These are phyloP conservation scores for Candida golubevii DNA, from an alignment of 805 yeast species.

Conservation along the genomic window DNA sequence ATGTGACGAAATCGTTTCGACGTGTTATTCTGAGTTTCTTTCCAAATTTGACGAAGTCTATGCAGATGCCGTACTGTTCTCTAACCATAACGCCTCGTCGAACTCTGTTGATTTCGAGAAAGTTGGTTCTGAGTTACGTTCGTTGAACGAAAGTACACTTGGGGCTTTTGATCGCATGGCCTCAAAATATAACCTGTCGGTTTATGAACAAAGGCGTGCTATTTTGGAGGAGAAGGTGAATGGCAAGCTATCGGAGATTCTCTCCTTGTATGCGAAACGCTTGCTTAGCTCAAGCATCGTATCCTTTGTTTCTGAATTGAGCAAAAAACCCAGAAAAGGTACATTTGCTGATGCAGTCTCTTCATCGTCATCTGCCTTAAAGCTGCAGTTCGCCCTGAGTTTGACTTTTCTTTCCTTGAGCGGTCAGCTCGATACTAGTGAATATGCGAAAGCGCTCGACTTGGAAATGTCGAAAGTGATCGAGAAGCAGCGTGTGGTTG, in stretches of 20 bases:
- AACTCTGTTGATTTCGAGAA: constrained; percentile 37
- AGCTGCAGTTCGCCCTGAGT: constrained; percentile 12
- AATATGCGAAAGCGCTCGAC: constrained; percentile 14
- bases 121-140: constrained; percentile 41
- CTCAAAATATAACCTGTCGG: constrained; percentile 63
- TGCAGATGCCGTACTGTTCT: constrained; percentile 3
- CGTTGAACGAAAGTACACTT: constrained; percentile 45
- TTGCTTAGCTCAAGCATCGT: constrained; percentile 7
- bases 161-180: constrained; percentile 65
- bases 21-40: constrained; percentile 28
- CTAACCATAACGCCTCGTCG: constrained; percentile 11
- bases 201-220: constrained; percentile 59
- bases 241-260: constrained; percentile 36
- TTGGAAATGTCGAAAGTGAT: constrained; percentile 25
- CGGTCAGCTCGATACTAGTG: constrained; percentile 25
- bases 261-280: constrained; percentile 26
- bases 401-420: constrained; percentile 24
- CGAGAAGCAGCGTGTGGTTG: constrained; percentile 30
- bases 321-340: constrained; percentile 9
- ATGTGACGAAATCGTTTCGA: constrained; percentile 78
- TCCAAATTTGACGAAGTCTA: constrained; percentile 15
- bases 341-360: constrained; percentile 14
- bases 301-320: constrained; percentile 10
- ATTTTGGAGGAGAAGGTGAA: constrained; percentile 49
- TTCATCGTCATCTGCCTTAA: constrained; percentile 9